phyloP scores from a whole-genome alignment of 1,284 basidiomycete genomes.

The Trametes polyzona region DNA sequence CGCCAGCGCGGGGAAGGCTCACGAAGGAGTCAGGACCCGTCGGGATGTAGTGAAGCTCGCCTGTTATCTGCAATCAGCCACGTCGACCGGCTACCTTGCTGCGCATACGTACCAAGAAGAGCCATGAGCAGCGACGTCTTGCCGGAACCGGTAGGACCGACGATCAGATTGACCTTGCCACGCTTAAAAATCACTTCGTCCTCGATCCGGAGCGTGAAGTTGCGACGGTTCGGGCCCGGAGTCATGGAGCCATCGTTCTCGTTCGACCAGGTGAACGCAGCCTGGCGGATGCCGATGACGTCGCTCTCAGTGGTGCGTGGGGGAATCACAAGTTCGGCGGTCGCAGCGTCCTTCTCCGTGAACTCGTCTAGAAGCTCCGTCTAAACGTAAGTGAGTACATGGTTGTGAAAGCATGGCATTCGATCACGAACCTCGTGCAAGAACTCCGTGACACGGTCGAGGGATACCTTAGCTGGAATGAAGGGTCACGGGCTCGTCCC shows the following conservation, averaged over 20 bases:
- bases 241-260: constrained; percentile 37
- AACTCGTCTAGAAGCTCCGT: constrained; percentile 56
- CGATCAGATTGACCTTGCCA: constrained; percentile 62
- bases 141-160: constrained; percentile 64
- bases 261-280: constrained; percentile 46
- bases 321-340: constrained; percentile 25
- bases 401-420: not conserved
- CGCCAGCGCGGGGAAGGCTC: constrained; percentile 64
- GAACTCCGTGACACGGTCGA: constrained; percentile 55
- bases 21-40: constrained; percentile 61
- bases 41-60: constrained; percentile 65
- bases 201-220: constrained; percentile 54
- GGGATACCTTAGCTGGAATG: constrained; percentile 48
- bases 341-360: constrained; percentile 32
- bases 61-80: constrained; percentile 29
- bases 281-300: constrained; percentile 44
- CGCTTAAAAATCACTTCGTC: constrained; percentile 60
- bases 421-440: constrained; percentile 40
- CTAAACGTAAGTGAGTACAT: constrained; percentile 24
- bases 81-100: constrained; percentile 6
- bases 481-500: not conserved
- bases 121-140: constrained; percentile 60
- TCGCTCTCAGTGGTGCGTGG: constrained; percentile 30
- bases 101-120: constrained; percentile 43
- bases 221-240: constrained; percentile 36